Conservation (phyloP, 352 stramenopile genomes). For the Plasmopara halstedii region DNA sequence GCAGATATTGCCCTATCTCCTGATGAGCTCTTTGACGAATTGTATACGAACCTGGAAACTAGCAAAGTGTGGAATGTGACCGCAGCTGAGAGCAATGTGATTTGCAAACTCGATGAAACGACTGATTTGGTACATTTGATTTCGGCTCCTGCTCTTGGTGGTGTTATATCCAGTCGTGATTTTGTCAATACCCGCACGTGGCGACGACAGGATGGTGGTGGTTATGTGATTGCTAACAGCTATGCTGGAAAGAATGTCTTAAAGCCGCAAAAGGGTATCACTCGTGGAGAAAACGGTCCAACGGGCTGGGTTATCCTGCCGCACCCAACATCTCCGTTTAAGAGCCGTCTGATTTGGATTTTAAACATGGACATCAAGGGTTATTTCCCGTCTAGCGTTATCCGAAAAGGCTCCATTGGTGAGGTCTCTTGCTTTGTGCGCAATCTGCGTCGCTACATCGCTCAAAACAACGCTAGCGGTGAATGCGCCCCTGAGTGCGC, state of each 20-base stretch:
- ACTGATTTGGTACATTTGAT: slow-evolving; percentile 69
- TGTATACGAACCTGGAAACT: slow-evolving; percentile 68
- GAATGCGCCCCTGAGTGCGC: slow-evolving; percentile 15
- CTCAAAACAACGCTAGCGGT: slow-evolving; percentile 24
- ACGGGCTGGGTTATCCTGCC: slow-evolving; percentile 72
- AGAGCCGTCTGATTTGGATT: slow-evolving; percentile 74
- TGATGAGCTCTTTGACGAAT: slow-evolving; percentile 72
- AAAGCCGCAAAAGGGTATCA: slow-evolving; percentile 60
- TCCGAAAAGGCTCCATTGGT: slow-evolving; percentile 74
- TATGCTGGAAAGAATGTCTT: slow-evolving; percentile 65
- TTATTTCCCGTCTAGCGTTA: slow-evolving; percentile 70
- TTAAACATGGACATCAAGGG: slow-evolving; percentile 83
- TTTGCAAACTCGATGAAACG: slow-evolving; percentile 55
- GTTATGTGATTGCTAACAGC: slow-evolving; percentile 58
- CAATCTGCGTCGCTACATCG: slow-evolving; percentile 67
- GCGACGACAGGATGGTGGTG: slow-evolving; percentile 56
- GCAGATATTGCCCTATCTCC: slow-evolving; percentile 53
- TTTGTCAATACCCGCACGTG: slow-evolving; percentile 75
- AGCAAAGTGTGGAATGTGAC: slow-evolving; percentile 74
- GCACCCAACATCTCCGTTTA: slow-evolving; percentile 65
- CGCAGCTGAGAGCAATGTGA: slow-evolving; percentile 64
- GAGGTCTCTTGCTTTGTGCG: slow-evolving; percentile 73
- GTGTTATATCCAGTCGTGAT: slow-evolving; percentile 75
- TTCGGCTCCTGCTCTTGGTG: slow-evolving; percentile 53
- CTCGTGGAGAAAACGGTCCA: slow-evolving; percentile 67